Evolutionary conservation across 192 early-diverging fungal species (phyloP).

Genomic region (Linnemannia schmuckeri): DNA sequence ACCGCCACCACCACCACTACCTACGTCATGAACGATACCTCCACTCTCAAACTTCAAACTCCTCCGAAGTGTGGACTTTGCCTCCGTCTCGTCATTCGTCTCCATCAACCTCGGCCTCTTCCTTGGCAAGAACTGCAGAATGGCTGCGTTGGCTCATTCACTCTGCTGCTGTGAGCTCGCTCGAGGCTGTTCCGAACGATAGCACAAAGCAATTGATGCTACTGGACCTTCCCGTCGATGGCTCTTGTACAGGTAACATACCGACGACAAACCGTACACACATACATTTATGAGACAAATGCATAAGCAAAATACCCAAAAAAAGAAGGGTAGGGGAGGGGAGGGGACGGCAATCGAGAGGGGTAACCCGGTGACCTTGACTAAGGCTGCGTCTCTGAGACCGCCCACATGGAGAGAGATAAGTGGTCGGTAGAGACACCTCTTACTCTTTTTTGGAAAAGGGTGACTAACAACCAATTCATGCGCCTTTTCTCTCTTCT

Average conservation of each 20-base stretch:
- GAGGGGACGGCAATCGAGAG: neutral
- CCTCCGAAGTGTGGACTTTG: neutral
- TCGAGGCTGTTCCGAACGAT: neutral
- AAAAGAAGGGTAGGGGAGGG: neutral
- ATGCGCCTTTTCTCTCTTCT: neutral
- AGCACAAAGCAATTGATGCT: conserved; percentile 1
- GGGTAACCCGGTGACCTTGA: conserved; percentile 8
- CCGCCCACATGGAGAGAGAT: neutral
- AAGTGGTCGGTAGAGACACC: neutral
- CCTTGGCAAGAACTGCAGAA: neutral
- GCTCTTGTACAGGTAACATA: conserved; percentile 8
- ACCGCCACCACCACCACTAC: conserved; percentile 3
- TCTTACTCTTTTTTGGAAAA: neutral
- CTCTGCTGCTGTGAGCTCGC: conserved; percentile 8
- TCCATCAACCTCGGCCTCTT: neutral
- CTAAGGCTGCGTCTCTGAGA: neutral
- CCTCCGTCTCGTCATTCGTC: neutral
- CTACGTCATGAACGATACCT: conserved; percentile 10
- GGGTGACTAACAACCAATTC: neutral
- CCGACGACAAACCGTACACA: neutral
- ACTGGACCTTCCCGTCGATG: conserved; percentile 5
- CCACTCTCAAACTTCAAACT: neutral
- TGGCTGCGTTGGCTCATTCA: conserved; percentile 20
- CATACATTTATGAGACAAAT: neutral
- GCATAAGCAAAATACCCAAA: neutral